These are phyloP conservation scores for Solanum virginianum DNA, from an alignment of 257 asterid genomes.

Conservation along the genomic window DNA sequence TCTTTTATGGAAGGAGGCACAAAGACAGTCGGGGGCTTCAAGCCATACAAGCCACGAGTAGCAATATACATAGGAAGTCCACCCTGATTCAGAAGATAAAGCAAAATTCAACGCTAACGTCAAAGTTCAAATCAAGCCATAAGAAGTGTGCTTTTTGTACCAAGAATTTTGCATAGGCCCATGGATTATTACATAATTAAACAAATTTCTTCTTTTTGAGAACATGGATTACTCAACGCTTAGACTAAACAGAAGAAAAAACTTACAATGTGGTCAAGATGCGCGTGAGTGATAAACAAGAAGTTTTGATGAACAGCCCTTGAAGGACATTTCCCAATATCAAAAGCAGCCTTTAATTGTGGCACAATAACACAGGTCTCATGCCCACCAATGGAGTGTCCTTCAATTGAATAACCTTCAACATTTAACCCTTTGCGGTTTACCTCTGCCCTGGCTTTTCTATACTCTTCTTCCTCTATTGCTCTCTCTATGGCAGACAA, in stretches of 20 bases:
- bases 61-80: conserved; percentile 97
- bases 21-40: conserved; percentile 83
- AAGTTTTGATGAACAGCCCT: conserved; percentile 84
- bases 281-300: conserved; percentile 92
- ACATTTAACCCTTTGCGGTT: conserved; percentile 42
- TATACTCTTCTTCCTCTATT: conserved; percentile 88
- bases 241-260: neutral
- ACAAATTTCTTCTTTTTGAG: neutral
- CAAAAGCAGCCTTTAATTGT: conserved; percentile 82
- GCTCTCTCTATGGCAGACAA: conserved; percentile 72
- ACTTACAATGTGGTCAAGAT: conserved; percentile 94
- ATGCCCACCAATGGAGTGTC: conserved; percentile 84
- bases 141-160: neutral
- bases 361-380: conserved; percentile 93
- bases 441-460: conserved; percentile 92
- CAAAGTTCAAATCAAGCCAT: neutral
- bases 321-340: conserved; percentile 91
- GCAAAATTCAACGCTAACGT: neutral
- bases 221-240: neutral
- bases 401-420: conserved; percentile 75
- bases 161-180: neutral
- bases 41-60: conserved; percentile 78
- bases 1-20: conserved; percentile 81
- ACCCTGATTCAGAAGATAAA: conserved; percentile 47
- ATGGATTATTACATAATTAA: neutral